Evolutionary conservation across 2,329 filamentous ascomycete genomes (phyloP), one percentile per base, ranked within the genome.

Genomic region (Monosporascus sp.): DNA sequence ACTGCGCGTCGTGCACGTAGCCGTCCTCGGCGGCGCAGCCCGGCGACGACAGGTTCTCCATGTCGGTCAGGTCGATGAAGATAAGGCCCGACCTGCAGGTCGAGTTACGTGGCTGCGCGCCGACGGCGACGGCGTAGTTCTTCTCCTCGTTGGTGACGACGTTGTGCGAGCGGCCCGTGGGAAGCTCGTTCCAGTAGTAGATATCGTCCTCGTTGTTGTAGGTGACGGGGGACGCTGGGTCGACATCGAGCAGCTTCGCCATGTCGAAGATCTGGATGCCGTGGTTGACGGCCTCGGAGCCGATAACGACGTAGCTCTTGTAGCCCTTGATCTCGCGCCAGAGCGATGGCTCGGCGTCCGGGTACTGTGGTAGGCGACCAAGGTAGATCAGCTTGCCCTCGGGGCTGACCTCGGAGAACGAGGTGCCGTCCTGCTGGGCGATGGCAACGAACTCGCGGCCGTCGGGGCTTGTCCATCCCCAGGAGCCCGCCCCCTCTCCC

Each of bases 201-300:
- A 74, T 71, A 54, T 78, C 64, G 50, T 76, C 75, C 15, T 68
- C 70, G 39, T 65, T 66, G 50, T 66, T 72, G 65, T 79, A 80
- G 41, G 64, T 71, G 18, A 68, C 68, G 9, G 77, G 76, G 24
- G 55, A 66, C 2, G 65, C 67, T 1, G 74, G 72, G 65, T 76
- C 70, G 54, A 81, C 63, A 38, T 68, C 67, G 51, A 79, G 69
- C n/a, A 82, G 70, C 70, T 79, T 83, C 60, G 72, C 76, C 78
- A 84, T 76, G 67, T 86, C 82, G 61, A 86, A 86, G 67, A 85
- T 76, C 67, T 85, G 82, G 47, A 86, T 76, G 36, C 79, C 78
- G 65, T 85, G 82, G 59, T 72, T 65, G 44, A 63, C 60, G 36
- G 77, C 75, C 57, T 74, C 72, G 59, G 66, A 67, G 37, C 72